Evolutionary conservation across 768 basidiomycete species (phyloP).

Genomic region (Boletus rubescentipes): DNA sequence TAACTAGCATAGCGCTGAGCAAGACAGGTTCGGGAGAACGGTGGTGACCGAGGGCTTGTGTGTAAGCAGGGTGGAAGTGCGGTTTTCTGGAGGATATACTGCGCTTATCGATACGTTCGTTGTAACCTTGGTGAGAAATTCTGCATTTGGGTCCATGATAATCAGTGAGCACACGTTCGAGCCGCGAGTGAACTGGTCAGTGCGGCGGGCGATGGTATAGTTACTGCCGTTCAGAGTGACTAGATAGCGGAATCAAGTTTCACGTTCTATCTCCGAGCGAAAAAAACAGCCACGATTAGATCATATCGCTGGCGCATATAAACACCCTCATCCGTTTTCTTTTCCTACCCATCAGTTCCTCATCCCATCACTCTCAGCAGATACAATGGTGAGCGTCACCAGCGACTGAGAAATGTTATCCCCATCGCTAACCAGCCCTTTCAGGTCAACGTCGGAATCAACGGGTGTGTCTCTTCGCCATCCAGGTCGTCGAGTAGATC

Average conservation of each 20-base stretch:
- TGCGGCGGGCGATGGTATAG: conserved; percentile 9
- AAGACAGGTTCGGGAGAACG: neutral
- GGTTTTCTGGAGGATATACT: too few relatives aligned
- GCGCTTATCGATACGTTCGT: too few relatives aligned
- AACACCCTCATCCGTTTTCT: conserved; percentile 9
- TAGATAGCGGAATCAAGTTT: neutral
- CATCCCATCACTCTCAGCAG: conserved; percentile 6
- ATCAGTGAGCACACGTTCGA: conserved; percentile 11
- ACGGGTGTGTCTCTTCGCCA: conserved; percentile 64
- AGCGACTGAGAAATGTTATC: neutral
- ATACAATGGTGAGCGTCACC: conserved; percentile 26
- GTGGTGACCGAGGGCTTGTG: neutral
- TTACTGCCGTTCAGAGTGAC: too few relatives aligned
- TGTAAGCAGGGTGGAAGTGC: neutral
- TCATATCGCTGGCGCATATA: conserved; percentile 27
- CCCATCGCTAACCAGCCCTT: conserved; percentile 2
- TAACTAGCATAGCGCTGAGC: conserved; percentile 1
- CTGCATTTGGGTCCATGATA: neutral
- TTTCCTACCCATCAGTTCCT: conserved; percentile 1
- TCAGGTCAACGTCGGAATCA: conserved; percentile 90
- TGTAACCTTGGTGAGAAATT: conserved; percentile 6
- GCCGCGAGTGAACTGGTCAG: neutral
- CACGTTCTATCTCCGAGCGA: conserved; percentile 28
- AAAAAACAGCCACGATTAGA: conserved; percentile 24
- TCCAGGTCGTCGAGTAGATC: conserved; percentile 3